A percentile compares a stretch with the other conserved stretches of the same genome.
phyloP scores from a whole-genome alignment of 768 basidiomycete species.

The Lentinula sp. region DNA sequence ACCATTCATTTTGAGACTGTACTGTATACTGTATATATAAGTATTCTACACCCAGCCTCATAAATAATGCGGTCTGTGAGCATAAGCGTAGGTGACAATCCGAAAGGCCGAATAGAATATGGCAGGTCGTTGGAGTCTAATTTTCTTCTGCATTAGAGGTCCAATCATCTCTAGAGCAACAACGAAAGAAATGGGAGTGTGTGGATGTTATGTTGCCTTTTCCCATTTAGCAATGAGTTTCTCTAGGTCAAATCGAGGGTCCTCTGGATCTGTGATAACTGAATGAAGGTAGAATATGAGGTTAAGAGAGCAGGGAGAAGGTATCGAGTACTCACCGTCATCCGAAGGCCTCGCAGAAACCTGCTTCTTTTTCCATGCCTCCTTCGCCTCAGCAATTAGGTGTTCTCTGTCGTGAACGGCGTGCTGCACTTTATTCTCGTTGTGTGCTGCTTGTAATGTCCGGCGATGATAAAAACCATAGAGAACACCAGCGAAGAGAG shows the following conservation, averaged over 20 bases:
- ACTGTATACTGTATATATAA: background rate
- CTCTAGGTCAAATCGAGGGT: constrained; percentile 95
- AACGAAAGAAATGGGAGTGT: background rate
- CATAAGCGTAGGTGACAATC: background rate
- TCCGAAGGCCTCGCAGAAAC: constrained; percentile 41
- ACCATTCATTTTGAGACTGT: background rate
- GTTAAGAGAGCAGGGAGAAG: background rate
- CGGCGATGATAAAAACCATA: constrained; percentile 93
- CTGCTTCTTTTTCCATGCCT: constrained; percentile 84
- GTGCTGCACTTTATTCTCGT: constrained; percentile 69
- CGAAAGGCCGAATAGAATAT: background rate
- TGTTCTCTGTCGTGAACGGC: constrained; percentile 70
- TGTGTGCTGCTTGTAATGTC: constrained; percentile 77
- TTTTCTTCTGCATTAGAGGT: background rate
- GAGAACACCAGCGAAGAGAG: constrained; percentile 77
- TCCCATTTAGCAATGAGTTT: constrained; percentile 77
- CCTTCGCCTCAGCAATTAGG: constrained; percentile 80
- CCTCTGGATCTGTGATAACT: constrained; percentile 93
- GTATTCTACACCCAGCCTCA: background rate
- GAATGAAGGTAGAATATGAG: constrained; percentile 6
- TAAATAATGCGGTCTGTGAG: background rate
- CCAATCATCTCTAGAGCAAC: background rate
- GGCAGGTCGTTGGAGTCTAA: background rate
- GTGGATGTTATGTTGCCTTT: constrained; percentile 42
- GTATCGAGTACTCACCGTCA: constrained; percentile 43